A percentile compares a stretch with the other conserved stretches of the same genome.
These are phyloP conservation scores for Penicillium sp. DNA, from an alignment of 2,329 filamentous ascomycete species.

Conservation along the genomic window DNA sequence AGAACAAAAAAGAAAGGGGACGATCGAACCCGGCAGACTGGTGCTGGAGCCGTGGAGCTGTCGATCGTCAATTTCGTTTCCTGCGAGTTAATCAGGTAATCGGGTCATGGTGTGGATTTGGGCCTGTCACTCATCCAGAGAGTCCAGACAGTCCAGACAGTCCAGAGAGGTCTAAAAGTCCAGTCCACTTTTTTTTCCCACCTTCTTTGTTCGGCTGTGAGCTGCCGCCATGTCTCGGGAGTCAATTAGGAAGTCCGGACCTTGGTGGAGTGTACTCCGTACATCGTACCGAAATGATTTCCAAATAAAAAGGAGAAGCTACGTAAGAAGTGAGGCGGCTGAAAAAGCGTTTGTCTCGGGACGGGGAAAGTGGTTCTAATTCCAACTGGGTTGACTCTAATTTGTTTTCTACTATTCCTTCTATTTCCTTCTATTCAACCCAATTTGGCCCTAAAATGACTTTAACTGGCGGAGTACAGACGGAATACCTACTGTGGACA, in stretches of 20 bases:
- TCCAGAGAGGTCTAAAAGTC: conserved; percentile 5
- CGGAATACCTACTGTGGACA: conserved; percentile 9
- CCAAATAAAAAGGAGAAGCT: background rate
- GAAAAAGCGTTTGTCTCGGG: conserved; percentile 11
- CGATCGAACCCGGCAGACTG: conserved; percentile 24
- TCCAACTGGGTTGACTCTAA: background rate
- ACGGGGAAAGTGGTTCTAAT: conserved; percentile 7
- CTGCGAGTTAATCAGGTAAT: conserved; percentile 10
- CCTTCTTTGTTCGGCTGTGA: background rate
- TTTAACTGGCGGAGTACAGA: conserved; percentile 2
- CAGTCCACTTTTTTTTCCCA: background rate
- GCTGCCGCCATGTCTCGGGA: conserved; percentile 1
- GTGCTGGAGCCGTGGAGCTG: conserved; percentile 19
- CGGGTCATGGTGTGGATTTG: conserved; percentile 6
- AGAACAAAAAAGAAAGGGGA: conserved; percentile 19
- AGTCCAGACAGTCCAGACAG: background rate
- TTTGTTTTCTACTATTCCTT: background rate
- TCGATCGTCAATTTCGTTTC: conserved; percentile 22
- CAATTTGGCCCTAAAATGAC: background rate
- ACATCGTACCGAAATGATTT: background rate
- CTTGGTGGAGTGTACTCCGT: background rate
- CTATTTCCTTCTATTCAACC: background rate
- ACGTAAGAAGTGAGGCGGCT: conserved; percentile 8
- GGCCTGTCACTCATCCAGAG: conserved; percentile 6
- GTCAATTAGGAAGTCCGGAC: background rate